Conservation (phyloP, 2,329 filamentous ascomycete species). For the Botrytis fabae region DNA sequence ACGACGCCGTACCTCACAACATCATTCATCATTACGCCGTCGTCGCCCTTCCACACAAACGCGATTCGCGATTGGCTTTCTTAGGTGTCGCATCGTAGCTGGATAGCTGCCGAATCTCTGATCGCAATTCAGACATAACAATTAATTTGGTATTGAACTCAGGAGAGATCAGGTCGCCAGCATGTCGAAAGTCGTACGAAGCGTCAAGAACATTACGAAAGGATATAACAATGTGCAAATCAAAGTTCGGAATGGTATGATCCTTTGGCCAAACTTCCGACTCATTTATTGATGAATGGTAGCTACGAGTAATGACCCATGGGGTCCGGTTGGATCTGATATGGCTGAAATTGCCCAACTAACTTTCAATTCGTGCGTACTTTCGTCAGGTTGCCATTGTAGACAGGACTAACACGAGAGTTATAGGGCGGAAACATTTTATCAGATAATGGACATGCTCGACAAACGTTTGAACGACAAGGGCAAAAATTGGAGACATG, state of each 20-base stretch:
- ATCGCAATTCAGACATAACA: background rate
- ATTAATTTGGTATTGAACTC: constrained; percentile 3
- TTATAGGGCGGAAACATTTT: constrained; percentile 83
- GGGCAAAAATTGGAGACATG: constrained; percentile 99
- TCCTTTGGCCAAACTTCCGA: constrained; percentile 32
- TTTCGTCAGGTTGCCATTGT: background rate
- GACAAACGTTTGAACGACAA: constrained; percentile 99
- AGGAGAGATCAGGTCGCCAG: constrained; percentile 38
- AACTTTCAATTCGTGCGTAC: constrained; percentile 90
- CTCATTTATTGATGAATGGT: constrained; percentile 40
- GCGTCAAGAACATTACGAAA: constrained; percentile 99
- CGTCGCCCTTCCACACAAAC: background rate
- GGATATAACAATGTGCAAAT: constrained; percentile 96
- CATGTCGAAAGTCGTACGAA: constrained; percentile 97
- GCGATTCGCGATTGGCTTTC: constrained; percentile 12
- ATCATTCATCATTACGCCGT: constrained; percentile 5
- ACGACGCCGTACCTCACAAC: constrained; percentile 11
- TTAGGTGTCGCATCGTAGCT: constrained; percentile 21
- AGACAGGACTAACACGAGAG: constrained; percentile 20
- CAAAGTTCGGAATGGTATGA: constrained; percentile 94
- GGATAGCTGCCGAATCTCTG: constrained; percentile 11
- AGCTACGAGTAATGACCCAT: constrained; percentile 99
- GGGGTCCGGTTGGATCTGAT: constrained; percentile 95
- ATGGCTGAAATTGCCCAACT: constrained; percentile 98
- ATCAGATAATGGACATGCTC: constrained; percentile 99